phyloP scores from a whole-genome alignment of 2,329 filamentous ascomycete genomes.

The Gnomoniopsis sp. region DNA sequence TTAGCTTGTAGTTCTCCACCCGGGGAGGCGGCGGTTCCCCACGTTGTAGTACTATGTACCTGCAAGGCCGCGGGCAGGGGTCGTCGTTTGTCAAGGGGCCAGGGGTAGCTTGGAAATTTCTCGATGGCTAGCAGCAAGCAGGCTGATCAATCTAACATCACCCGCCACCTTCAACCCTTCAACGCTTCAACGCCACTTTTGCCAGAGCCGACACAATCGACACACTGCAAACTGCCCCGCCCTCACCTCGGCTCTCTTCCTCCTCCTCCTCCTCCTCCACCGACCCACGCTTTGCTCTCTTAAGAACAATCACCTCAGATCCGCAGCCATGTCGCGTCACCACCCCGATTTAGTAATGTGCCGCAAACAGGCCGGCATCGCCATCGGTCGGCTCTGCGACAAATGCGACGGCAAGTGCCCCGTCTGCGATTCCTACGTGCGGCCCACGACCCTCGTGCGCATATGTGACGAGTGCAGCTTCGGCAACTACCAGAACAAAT shows the following conservation, averaged over 20 bases:
- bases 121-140: constrained; percentile 3
- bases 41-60: background rate
- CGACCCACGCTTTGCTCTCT: background rate
- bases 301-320: background rate
- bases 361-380: constrained; percentile 96
- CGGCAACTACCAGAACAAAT: constrained; percentile 99
- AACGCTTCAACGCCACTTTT: background rate
- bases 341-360: constrained; percentile 99
- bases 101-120: constrained; percentile 1
- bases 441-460: constrained; percentile 91
- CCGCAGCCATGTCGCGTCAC: constrained; percentile 76
- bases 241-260: background rate
- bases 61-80: background rate
- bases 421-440: constrained; percentile 98
- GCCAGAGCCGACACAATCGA: too few species aligned
- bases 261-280: background rate
- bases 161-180: background rate
- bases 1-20: too few species aligned
- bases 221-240: background rate
- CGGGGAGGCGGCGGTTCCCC: background rate
- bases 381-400: constrained; percentile 97
- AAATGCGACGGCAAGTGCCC: constrained; percentile 99
- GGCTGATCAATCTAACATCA: background rate
- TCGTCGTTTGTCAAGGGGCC: background rate
- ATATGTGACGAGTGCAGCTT: constrained; percentile 99